Conservation (phyloP, 257 asterid species). For the Thymus quinquecostatus region DNA sequence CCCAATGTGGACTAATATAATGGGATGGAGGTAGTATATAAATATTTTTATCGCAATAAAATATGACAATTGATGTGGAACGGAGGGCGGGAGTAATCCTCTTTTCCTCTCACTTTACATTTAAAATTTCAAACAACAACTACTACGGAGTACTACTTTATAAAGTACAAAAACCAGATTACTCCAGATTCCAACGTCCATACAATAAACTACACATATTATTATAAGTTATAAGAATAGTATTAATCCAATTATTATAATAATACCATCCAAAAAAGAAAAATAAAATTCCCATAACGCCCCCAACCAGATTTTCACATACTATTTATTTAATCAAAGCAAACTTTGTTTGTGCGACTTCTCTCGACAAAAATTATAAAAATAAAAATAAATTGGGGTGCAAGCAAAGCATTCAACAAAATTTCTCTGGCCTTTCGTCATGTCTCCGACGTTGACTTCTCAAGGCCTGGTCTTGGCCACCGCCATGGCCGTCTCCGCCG, state of each 20-base stretch:
- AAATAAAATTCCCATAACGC: not conserved
- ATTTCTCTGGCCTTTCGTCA: not conserved
- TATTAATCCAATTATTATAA: not conserved
- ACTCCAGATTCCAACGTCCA: conserved; percentile 24
- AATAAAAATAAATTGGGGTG: too few relatives aligned
- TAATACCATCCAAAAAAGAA: not conserved
- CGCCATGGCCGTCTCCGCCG: conserved; percentile 88
- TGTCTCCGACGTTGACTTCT: conserved; percentile 56
- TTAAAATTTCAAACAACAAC: conserved; percentile 8
- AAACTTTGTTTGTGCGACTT: not conserved
- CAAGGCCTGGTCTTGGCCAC: conserved; percentile 78
- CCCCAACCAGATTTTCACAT: conserved; percentile 23
- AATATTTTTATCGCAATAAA: too few relatives aligned
- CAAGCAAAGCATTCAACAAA: not conserved
- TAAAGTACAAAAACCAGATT: conserved; percentile 17
- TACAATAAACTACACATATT: too few relatives aligned
- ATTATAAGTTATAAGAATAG: too few relatives aligned
- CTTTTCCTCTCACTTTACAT: conserved; percentile 2
- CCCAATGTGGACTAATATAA: too few relatives aligned
- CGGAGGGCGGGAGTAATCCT: not conserved
- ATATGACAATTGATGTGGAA: too few relatives aligned
- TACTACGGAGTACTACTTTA: not conserved
- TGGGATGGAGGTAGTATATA: too few relatives aligned
- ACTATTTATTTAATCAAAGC: not conserved
- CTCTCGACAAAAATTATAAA: conserved; percentile 7